Evolutionary conservation across 2,329 filamentous ascomycete species (phyloP).

Genomic region (Neonectria faginata): DNA sequence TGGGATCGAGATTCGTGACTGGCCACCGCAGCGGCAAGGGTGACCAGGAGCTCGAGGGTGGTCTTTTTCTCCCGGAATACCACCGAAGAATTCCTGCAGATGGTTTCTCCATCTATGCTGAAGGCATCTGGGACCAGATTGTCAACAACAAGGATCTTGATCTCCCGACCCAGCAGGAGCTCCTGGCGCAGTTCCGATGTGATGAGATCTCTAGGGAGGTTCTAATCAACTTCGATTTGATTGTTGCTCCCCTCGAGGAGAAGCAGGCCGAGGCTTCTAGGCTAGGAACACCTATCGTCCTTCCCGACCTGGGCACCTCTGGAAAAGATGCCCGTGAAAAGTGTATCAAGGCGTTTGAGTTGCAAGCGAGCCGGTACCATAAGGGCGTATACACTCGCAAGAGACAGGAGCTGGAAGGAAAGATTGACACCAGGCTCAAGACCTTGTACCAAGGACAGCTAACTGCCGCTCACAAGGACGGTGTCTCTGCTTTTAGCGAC

Average conservation of each 20-base stretch:
- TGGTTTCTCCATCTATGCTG: slow-evolving; percentile 93
- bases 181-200: slow-evolving; percentile 96
- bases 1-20: slow-evolving; percentile 84
- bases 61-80: slow-evolving; percentile 92
- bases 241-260: slow-evolving; percentile 87
- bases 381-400: slow-evolving; percentile 94
- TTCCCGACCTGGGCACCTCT: slow-evolving; percentile 78
- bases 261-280: slow-evolving; percentile 81
- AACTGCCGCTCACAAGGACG: slow-evolving; percentile 87
- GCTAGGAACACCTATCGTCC: slow-evolving; percentile 77
- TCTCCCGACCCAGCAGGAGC: slow-evolving; percentile 94
- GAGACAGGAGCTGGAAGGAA: slow-evolving; percentile 83
- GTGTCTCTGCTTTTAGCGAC: slow-evolving; percentile 85
- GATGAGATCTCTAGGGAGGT: slow-evolving; percentile 96
- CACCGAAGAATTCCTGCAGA: slow-evolving; percentile 96
- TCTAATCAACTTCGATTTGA: slow-evolving; percentile 82
- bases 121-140: slow-evolving; percentile 98
- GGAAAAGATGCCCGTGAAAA: slow-evolving; percentile 79
- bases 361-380: slow-evolving; percentile 93
- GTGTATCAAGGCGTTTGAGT: slow-evolving; percentile 86
- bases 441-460: slow-evolving; percentile 90
- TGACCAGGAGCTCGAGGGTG: slow-evolving; percentile 80
- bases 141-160: slow-evolving; percentile 99
- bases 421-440: slow-evolving; percentile 90
- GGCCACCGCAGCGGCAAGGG: slow-evolving; percentile 79